Percentiles rank a stretch among this genome's conserved stretches.
phyloP scores from a whole-genome alignment of 495 filamentous ascomycete genomes.

The Tuber aestivum region DNA sequence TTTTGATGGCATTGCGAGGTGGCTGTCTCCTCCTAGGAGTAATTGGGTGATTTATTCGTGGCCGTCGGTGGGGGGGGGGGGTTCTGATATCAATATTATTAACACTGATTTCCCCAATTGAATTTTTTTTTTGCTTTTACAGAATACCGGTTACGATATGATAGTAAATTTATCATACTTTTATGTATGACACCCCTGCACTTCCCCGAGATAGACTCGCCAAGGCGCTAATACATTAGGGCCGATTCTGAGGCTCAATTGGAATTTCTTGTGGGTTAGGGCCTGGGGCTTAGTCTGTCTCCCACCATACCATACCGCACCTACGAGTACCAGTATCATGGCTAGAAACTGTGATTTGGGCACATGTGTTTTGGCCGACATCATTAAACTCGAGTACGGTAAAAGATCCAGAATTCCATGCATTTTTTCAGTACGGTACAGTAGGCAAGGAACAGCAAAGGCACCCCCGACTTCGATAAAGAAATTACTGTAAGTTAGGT shows the following conservation, averaged over 20 bases:
- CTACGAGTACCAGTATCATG: too few species aligned
- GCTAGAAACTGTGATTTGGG: not conserved
- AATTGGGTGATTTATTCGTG: not conserved
- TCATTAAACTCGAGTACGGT: too few species aligned
- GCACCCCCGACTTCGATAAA: not conserved
- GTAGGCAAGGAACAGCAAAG: not conserved
- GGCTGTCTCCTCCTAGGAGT: not conserved
- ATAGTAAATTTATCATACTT: too few species aligned
- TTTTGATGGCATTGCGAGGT: slow-evolving; percentile 34
- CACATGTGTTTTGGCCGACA: not conserved
- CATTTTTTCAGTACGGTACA: not conserved
- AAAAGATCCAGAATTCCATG: not conserved
- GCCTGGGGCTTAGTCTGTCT: too few species aligned
- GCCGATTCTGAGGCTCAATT: not conserved
- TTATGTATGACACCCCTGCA: not conserved
- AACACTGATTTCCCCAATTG: not conserved
- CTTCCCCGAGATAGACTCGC: not conserved
- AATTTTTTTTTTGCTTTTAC: not conserved
- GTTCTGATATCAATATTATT: not conserved
- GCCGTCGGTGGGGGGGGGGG: not conserved
- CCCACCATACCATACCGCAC: not conserved
- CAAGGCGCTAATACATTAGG: not conserved
- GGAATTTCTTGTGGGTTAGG: not conserved
- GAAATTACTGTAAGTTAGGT: not conserved
- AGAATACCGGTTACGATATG: too few species aligned